phyloP scores from a whole-genome alignment of 331 rosid species.

The Malus hybrid region DNA sequence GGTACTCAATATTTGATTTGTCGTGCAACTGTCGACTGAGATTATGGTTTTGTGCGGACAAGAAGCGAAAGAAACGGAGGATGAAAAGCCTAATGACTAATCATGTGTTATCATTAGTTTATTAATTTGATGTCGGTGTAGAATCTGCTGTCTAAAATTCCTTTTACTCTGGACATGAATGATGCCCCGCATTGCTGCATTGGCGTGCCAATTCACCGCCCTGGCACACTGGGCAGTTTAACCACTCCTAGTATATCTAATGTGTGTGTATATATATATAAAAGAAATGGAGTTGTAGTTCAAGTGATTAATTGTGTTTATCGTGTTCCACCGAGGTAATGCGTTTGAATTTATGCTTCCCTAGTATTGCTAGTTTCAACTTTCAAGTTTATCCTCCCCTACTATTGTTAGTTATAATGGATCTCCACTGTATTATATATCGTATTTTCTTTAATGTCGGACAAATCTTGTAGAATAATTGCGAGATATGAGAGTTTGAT shows the following conservation, averaged over 20 bases:
- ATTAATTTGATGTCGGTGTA: not conserved
- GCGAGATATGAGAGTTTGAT: too few relatives aligned
- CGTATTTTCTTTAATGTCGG: too few relatives aligned
- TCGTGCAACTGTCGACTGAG: not conserved
- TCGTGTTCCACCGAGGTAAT: not conserved
- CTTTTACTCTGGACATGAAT: not conserved
- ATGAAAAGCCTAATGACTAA: not conserved
- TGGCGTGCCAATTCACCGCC: not conserved
- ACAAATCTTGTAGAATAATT: too few relatives aligned
- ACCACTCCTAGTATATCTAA: not conserved
- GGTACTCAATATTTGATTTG: not conserved
- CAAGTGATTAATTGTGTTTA: not conserved
- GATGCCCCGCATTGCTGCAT: not conserved
- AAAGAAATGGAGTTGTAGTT: not conserved
- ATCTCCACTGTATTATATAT: too few relatives aligned
- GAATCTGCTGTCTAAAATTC: not conserved
- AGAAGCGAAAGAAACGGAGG: not conserved
- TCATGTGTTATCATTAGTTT: not conserved
- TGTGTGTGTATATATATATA: fast-evolving
- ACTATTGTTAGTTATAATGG: too few relatives aligned
- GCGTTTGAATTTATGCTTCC: not conserved
- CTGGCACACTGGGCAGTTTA: not conserved
- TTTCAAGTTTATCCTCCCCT: too few relatives aligned
- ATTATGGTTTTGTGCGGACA: not conserved
- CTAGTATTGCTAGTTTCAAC: too few relatives aligned